These are phyloP conservation scores for Vitis riparia DNA, from an alignment of 164 flowering plant species.

Conservation along the genomic window DNA sequence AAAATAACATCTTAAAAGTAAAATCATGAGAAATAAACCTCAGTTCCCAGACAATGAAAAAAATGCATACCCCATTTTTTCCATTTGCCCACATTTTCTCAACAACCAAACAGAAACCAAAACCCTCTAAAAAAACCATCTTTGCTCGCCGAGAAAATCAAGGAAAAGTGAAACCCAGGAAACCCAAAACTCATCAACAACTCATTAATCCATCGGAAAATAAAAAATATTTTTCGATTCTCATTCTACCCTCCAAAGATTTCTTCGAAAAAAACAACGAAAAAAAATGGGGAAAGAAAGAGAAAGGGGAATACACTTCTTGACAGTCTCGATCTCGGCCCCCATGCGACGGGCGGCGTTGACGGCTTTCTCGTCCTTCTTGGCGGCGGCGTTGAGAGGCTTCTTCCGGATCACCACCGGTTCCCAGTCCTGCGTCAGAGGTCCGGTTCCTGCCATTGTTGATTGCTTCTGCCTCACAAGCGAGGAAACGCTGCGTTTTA, in stretches of 20 bases:
- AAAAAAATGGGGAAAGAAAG: no score
- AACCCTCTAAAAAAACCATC: neutral
- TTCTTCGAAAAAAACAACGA: no score
- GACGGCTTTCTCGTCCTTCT: conserved; percentile 95
- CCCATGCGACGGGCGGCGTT: conserved; percentile 99
- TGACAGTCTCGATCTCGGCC: conserved; percentile 94
- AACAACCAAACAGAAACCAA: neutral
- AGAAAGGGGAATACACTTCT: conserved; percentile 43
- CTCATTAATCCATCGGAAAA: no score
- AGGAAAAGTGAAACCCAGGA: no score
- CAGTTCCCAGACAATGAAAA: no score
- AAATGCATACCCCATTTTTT: neutral
- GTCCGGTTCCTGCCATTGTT: conserved; percentile 82
- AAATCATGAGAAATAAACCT: no score
- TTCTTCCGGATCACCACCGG: conserved; percentile 96
- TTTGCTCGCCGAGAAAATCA: neutral
- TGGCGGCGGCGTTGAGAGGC: conserved; percentile 86
- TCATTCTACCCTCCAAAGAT: no score
- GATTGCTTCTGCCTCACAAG: no score
- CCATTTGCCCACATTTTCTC: neutral
- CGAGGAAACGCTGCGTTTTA: no score
- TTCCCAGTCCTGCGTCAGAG: conserved; percentile 90
- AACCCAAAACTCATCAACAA: no score
- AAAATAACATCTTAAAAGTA: no score
- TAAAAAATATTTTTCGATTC: no score